Evolutionary conservation across 179 eudicot species (phyloP), one percentile per base, ranked within the genome.

Genomic region (Dionaea muscipula): DNA sequence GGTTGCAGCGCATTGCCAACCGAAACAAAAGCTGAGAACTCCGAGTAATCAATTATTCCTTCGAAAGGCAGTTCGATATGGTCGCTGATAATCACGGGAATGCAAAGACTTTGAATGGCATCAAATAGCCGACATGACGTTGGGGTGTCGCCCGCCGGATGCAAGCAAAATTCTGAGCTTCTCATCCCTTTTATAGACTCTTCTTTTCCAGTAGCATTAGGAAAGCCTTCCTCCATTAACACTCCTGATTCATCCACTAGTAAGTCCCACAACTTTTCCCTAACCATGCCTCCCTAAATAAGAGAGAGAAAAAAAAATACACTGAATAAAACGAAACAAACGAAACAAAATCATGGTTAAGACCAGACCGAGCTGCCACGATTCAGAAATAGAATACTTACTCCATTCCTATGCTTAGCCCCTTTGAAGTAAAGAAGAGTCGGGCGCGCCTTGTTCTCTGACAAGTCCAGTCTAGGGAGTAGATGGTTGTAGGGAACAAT

Each of bases 61-160:
- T 91, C 98, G 50, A 84, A 91, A 23, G 98, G 98, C 17, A 91
- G 94, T 77, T 76, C 96, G 18, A 91, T 82, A 20, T 65, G 63
- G 72, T 91, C 94, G 33, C 95, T 87, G 56, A 91, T 75, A 9
- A 91, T 84, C 63, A 91, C 95, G 0, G 98, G 98, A 47, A 91
- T 91, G 52, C 98, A 87, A 21, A 91, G 81, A 67, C 95, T 87
- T 64, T 84, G 94, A 48, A 91, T 79, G 56, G 98, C 95, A 53
- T 91, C 98, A 47, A 84, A 91, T 21, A 91, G 82, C 45, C 98
- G 76, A 66, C 98, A 91, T 13, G 98, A 91, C 10, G 98, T 82
- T 15, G 98, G 95, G 28, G 98, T 91, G 54, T 91, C 98, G 23
- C 98, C 98, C 9, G 98, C 95, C 16, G 98, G 98, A 58, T 91